A percentile compares a stretch with the other conserved stretches of the same genome.
Evolutionary conservation across 306 rosid species (phyloP).

Genomic region (Albizia julibrissin): DNA sequence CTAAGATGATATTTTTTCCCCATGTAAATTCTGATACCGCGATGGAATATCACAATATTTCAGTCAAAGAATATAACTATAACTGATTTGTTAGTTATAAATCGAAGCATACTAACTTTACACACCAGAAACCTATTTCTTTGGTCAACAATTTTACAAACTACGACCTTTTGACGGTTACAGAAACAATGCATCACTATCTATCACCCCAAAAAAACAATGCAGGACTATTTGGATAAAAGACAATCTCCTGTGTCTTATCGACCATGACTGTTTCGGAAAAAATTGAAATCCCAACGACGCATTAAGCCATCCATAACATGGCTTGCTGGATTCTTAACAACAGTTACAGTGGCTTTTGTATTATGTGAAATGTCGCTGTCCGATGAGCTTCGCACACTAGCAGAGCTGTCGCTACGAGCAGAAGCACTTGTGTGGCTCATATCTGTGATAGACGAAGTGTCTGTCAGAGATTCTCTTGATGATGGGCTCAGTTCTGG

Average conservation of each 20-base stretch:
- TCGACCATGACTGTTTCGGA: slow-evolving; percentile 68
- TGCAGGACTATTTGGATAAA: slow-evolving; percentile 37
- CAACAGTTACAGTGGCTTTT: slow-evolving; percentile 83
- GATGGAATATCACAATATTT: slow-evolving; percentile 30
- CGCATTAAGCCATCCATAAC: slow-evolving; percentile 93
- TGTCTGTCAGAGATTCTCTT: slow-evolving; percentile 25
- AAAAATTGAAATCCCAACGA: slow-evolving; percentile 96
- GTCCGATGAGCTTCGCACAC: slow-evolving; percentile 54
- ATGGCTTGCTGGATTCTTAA: slow-evolving; percentile 72
- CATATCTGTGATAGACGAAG: slow-evolving; percentile 45
- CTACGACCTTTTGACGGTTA: slow-evolving; percentile 40
- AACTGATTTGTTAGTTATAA: slow-evolving; percentile 34
- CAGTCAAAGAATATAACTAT: slow-evolving; percentile 45
- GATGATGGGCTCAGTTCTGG: slow-evolving; percentile 36
- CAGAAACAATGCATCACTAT: slow-evolving; percentile 23
- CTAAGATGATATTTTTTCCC: background rate
- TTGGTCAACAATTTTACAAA: slow-evolving; percentile 49
- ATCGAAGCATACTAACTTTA: slow-evolving; percentile 41
- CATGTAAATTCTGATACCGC: slow-evolving; percentile 17
- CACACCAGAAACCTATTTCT: slow-evolving; percentile 53
- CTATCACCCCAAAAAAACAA: slow-evolving; percentile 31
- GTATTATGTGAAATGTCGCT: slow-evolving; percentile 84
- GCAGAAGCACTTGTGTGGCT: slow-evolving; percentile 53
- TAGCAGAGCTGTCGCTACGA: slow-evolving; percentile 46
- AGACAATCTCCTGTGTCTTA: slow-evolving; percentile 46